Evolutionary conservation across 2,329 filamentous ascomycete species (phyloP), one percentile per base, ranked within the genome.

Genomic region (Penicillium sp.): DNA sequence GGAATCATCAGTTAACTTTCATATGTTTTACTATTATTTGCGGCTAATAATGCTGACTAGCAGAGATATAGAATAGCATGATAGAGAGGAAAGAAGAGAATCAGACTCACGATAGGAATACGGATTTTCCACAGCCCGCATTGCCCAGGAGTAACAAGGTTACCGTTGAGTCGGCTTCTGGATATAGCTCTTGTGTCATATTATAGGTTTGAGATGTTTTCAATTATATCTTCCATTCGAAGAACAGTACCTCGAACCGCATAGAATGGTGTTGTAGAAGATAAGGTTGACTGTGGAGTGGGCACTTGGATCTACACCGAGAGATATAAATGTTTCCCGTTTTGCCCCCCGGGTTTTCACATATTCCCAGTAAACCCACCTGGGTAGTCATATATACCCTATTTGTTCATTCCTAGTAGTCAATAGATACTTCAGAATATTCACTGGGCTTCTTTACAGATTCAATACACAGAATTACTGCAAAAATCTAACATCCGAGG

Each of bases 111-210:
- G 83, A 83, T 58, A 87, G 70, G 59, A 87, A 86, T 9, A 82
- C 84, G 49, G 84, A 83, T 71, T 86, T 87, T 54, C 84, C 84
- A 44, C 84, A 82, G 49, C 80, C 82, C 35, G 78, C 66, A 55
- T 86, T 84, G 50, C 84, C 84, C 2, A 87, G 74, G 15, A 87
- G 73, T 6, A 87, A 75, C 48, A 87, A 58, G 4, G 68, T 73
- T 25, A 74, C 70, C 18, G 66, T 65, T 37, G 50, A 51, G 14
- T 65, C 56, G 22, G 22, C 43, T 2, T 61, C 59, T 8, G n/a
- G 23, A 9, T 7, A 7, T 29, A 18, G 40, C 45, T 31, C 20
- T 64, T 44, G 3, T 46, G 37, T n/a, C 47, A 18, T 56, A 12
- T 40, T 29, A 8, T 8, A 1, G n/a, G 1, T 18, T 22, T 40